phyloP scores from a whole-genome alignment of 2,329 filamentous ascomycete genomes.

The Sporothrix pallida region DNA sequence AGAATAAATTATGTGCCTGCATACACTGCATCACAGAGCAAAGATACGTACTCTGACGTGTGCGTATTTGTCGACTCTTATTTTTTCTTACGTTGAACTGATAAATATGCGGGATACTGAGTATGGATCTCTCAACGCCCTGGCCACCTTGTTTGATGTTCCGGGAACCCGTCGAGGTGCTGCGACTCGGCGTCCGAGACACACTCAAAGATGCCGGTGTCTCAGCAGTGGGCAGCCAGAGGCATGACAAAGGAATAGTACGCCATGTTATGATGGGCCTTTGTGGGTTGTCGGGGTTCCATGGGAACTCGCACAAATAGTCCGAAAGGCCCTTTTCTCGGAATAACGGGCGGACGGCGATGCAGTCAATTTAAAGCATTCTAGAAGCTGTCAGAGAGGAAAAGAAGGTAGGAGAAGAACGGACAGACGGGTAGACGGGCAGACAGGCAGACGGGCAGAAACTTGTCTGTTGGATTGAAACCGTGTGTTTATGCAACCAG shows the following conservation, averaged over 20 bases:
- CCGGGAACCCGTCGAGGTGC: slow-evolving; percentile 21
- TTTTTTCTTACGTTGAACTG: too few relatives aligned
- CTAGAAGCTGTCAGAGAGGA: slow-evolving; percentile 18
- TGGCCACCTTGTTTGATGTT: slow-evolving; percentile 29
- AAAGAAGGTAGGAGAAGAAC: neutral
- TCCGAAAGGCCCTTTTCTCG: slow-evolving; percentile 15
- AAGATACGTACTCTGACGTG: neutral
- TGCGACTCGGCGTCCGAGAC: slow-evolving; percentile 24
- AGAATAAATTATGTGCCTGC: slow-evolving; percentile 9
- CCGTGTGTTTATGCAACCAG: slow-evolving; percentile 23
- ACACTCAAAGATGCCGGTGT: slow-evolving; percentile 13
- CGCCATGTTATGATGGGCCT: neutral
- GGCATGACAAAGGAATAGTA: neutral
- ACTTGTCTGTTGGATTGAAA: slow-evolving; percentile 25
- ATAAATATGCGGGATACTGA: too few relatives aligned
- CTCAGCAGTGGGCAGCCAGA: neutral
- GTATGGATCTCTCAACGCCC: slow-evolving; percentile 6
- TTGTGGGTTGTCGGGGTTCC: neutral
- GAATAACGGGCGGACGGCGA: neutral
- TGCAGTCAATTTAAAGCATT: neutral
- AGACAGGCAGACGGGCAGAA: neutral
- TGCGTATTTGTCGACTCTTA: too few relatives aligned
- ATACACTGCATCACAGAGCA: neutral
- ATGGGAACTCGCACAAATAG: neutral
- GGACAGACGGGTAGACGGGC: neutral